Evolutionary conservation across 208 protist species (phyloP), one percentile per base, ranked within the genome.

Genomic region (Trypanosoma avium): DNA sequence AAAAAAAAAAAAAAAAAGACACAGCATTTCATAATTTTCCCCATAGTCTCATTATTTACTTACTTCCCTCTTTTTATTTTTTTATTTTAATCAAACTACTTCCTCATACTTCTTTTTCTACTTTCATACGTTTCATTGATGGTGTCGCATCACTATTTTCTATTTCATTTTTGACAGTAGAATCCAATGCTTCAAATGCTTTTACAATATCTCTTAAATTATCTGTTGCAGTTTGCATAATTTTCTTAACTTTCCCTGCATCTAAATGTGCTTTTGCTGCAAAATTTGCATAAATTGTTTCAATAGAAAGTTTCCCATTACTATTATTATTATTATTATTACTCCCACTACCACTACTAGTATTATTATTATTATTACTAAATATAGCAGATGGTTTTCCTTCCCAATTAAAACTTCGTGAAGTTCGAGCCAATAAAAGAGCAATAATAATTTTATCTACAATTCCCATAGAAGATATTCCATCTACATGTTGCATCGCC

Each of bases 261-360:
- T 79, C 73, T 13, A 93, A 68, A 48, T 84, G 81, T 0, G 86
- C 82, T 21, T 58, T 71, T 26, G 82, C 81, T 10, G 84, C 72
- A 55, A 93, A 93, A 40, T 80, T 82, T 21, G 67, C 75, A 61
- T 85, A 88, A 7, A 80, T 24, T 0, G 74, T 81, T 29, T 67
- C 69, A 9, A 52, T 59, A 12, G 77, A 49, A 36, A 67, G 67
- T 47, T 76, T 74, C 3, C 22, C 35, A 10, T 36, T 19, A 15
- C 22, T 30, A 61, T n/a, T 24, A 4, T 53, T 21, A 67, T 3
- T 15, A 38, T 21, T 40, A 15, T 2, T 45, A 9, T 17, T 54
- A n/a, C 30, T 13, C 2, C 3, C 65, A 24, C 56, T 77, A 67
- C n/a, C 73, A 40, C 7, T 50, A 19, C 27, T 40, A 3, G 29